Conservation (phyloP, 768 basidiomycete genomes). For the Naganishia vishniacii region DNA sequence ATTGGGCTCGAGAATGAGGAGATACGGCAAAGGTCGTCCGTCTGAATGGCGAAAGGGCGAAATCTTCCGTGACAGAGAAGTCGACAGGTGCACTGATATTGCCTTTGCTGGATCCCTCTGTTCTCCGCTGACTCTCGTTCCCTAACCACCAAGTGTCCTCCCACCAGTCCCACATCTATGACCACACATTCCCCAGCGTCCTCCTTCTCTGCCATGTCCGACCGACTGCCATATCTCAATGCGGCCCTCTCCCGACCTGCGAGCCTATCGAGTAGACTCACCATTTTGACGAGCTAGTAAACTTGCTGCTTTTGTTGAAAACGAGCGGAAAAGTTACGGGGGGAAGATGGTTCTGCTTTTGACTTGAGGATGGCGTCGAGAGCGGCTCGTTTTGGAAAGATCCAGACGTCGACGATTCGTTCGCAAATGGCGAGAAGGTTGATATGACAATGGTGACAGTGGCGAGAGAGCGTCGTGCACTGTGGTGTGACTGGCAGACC, state of each 20-base stretch:
- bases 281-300: constrained; percentile 13
- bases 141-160: too few relatives aligned
- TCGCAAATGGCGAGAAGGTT: background rate
- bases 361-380: constrained; percentile 20
- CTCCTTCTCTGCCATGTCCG: background rate
- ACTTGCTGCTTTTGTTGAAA: constrained; percentile 22
- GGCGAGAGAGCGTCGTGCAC: background rate
- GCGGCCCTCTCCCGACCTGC: background rate
- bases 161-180: background rate
- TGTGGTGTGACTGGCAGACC: background rate
- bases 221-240: background rate
- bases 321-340: constrained; percentile 22
- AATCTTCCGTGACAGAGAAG: too few relatives aligned
- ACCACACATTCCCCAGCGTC: background rate
- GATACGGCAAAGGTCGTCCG: too few relatives aligned
- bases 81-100: too few relatives aligned
- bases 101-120: too few relatives aligned
- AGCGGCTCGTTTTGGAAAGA: constrained; percentile 20
- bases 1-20: too few relatives aligned
- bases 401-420: background rate
- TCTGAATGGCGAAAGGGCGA: too few relatives aligned
- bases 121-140: too few relatives aligned
- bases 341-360: constrained; percentile 21
- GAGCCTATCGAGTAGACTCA: background rate
- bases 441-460: background rate